Evolutionary conservation across 768 basidiomycete genomes (phyloP), one percentile per base, ranked within the genome.

Genomic region (Leccinum longicurvipes): DNA sequence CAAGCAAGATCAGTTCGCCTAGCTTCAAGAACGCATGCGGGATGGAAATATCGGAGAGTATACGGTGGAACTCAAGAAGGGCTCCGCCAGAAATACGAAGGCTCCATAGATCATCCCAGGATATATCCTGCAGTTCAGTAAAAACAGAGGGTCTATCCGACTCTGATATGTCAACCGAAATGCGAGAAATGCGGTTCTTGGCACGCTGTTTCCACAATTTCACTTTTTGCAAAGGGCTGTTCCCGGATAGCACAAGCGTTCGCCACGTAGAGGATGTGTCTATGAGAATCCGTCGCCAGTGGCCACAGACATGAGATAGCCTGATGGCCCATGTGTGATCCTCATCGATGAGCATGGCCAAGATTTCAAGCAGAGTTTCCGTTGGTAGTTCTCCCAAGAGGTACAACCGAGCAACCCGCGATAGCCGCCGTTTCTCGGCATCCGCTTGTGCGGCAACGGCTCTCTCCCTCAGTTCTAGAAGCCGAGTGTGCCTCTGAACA

Each of bases 381-480:
- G 85, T 75, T 0, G 91, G 90, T 4, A 93, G 76, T 49, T 76
- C 79, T 44, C 75, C 79, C 51, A 84, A 75, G 57, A 87, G 81
- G 60, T 83, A 82, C 7, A 70, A 72, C 42, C 14, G 23, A 12
- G 44, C 21, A 45, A 45, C 44, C 44, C 60, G 60, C 14, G 67
- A 66, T 50, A 64, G 68, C 47, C 66, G 68, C n/a, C 64, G 56
- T 27, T 68, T 63, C 7, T 65, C 67, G 9, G 62, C 57, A 21
- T 32, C 42, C 12, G 44, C 57, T 44, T 62, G 58, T 7, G 58
- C 62, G 29, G 62, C 51, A 17, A 60, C 53, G n/a, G 77, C 73
- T n/a, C 77, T 70, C 25, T 70, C 67, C 59, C 77, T 76, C 50
- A 86, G 65, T n/a, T 72, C 66, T 10, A 66, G 51, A 2, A 90